Conservation (phyloP, 1,139 yeast species). For the Taphrina confusa region DNA sequence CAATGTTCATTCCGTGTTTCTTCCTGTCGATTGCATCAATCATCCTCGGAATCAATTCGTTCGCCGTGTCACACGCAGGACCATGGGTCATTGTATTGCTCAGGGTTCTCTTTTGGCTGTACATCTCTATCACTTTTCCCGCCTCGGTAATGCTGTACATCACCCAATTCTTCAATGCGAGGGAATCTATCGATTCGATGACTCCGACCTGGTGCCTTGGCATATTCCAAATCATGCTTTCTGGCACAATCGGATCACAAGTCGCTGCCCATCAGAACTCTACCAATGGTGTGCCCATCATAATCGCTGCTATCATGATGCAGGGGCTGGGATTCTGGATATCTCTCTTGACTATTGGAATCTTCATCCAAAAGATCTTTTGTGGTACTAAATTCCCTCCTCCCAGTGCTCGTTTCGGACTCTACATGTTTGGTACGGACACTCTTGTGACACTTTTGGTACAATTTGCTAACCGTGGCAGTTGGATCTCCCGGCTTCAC, state of each 20-base stretch:
- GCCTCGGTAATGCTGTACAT: constrained; percentile 16
- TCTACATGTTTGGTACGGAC: constrained; percentile 29
- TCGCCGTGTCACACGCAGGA: constrained; percentile 20
- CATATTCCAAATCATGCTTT: constrained; percentile 30
- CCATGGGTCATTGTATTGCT: constrained; percentile 22
- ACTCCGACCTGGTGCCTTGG: constrained; percentile 31
- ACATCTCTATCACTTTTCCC: constrained; percentile 22
- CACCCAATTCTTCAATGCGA: constrained; percentile 18
- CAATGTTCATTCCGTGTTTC: constrained; percentile 24
- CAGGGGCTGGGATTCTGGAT: constrained; percentile 35
- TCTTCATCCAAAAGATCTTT: constrained; percentile 7
- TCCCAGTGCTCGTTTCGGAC: constrained; percentile 23
- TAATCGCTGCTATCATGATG: constrained; percentile 30
- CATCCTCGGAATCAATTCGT: constrained; percentile 19
- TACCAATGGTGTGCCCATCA: constrained; percentile 14
- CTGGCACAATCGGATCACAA: constrained; percentile 26
- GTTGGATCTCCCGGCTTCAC: constrained; percentile 32
- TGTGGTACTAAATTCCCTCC: constrained; percentile 4
- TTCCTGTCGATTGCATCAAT: constrained; percentile 25
- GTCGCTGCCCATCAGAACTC: constrained; percentile 14
- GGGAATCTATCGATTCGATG: constrained; percentile 15
- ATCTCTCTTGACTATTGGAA: constrained; percentile 9
- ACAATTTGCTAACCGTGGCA: not conserved
- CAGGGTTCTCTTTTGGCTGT: constrained; percentile 25
- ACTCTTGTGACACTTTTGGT: no score